Conservation (phyloP, 371 early-diverging fungal species). For the Zychaea mexicana region DNA sequence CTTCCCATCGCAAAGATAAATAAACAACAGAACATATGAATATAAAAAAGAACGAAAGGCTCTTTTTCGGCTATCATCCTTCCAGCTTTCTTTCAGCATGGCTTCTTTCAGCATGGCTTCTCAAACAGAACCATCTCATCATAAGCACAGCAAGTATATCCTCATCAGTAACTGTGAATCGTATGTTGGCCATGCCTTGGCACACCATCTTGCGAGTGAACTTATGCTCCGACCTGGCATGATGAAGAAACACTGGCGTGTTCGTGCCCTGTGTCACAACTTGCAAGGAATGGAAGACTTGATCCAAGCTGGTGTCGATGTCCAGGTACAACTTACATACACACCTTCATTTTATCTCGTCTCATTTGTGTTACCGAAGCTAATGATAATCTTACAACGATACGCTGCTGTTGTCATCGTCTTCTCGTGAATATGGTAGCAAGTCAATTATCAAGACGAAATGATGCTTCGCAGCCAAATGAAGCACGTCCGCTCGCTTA, state of each 20-base stretch:
- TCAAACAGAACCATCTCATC: not conserved
- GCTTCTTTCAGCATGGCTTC: not conserved
- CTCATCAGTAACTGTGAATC: conserved; percentile 11
- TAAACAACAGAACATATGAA: too few species aligned
- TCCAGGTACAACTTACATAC: conserved; percentile 6
- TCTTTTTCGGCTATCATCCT: too few species aligned
- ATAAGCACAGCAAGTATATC: not conserved
- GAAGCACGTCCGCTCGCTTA: conserved; percentile 15
- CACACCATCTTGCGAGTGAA: conserved; percentile 6
- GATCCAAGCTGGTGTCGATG: conserved; percentile 10
- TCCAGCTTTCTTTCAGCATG: not conserved
- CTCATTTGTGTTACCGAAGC: too few species aligned
- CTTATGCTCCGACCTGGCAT: conserved; percentile 4
- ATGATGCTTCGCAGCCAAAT: conserved; percentile 3
- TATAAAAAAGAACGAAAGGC: too few species aligned
- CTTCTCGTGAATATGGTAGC: too few species aligned
- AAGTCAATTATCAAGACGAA: conserved; percentile 13
- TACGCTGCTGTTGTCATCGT: too few species aligned
- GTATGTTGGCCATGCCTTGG: conserved; percentile 17
- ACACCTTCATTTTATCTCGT: not conserved
- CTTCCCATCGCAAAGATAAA: too few species aligned
- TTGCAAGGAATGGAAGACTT: conserved; percentile 6
- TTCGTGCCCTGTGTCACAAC: conserved; percentile 13
- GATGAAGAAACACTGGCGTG: conserved; percentile 19
- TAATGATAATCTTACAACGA: too few species aligned